phyloP scores from a whole-genome alignment of 139 green algal genomes.

The Chlorella sp. region DNA sequence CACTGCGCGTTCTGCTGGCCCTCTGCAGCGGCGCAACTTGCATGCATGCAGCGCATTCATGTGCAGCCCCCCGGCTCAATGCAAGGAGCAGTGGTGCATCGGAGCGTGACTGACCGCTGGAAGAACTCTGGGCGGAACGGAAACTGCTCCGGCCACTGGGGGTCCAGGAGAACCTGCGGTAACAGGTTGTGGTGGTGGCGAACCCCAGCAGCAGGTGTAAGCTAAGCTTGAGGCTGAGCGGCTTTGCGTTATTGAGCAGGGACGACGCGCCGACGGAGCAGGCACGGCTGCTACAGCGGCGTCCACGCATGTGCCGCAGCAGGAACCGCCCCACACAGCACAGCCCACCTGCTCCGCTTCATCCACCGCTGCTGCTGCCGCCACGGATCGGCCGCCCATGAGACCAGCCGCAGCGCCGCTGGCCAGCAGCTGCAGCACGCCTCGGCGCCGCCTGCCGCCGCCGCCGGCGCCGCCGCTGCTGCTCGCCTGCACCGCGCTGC shows the following conservation, averaged over 20 bases:
- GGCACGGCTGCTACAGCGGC: background rate
- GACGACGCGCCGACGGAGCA: no score
- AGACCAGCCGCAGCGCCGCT: background rate
- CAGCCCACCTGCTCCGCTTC: background rate
- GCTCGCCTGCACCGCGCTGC: background rate
- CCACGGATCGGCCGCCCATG: background rate
- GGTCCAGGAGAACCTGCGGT: constrained; percentile 72
- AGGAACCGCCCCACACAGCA: no score
- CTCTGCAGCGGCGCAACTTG: no score
- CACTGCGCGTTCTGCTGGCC: no score
- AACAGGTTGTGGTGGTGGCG: no score
- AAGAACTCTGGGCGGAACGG: constrained; percentile 79
- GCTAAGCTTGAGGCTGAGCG: no score
- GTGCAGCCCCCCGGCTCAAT: no score
- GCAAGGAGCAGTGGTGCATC: no score
- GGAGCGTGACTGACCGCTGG: constrained; percentile 7
- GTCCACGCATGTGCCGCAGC: no score
- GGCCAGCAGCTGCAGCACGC: background rate
- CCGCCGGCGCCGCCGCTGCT: background rate
- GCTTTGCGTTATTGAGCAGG: no score
- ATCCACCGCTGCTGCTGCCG: constrained; percentile 2
- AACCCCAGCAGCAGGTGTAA: no score
- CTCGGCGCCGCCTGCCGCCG: background rate
- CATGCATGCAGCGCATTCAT: no score
- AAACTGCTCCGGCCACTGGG: constrained; percentile 76